phyloP scores from a whole-genome alignment of 257 asterid genomes.

The Solanum clarkiae region DNA sequence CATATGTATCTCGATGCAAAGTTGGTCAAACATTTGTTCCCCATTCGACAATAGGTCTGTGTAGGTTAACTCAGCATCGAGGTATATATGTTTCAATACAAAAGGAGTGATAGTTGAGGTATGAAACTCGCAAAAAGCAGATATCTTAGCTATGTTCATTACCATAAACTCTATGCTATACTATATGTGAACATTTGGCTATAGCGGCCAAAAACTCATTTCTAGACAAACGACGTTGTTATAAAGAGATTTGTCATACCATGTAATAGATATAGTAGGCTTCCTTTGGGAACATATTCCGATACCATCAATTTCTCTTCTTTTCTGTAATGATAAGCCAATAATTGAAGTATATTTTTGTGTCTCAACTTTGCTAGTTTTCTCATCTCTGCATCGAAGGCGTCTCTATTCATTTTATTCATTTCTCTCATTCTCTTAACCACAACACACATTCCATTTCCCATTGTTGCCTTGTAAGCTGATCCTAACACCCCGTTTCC shows the following conservation, averaged over 20 bases:
- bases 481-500: constrained; percentile 86
- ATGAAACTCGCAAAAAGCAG: not conserved
- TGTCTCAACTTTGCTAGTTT: constrained; percentile 50
- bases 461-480: constrained; percentile 70
- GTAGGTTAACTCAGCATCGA: not conserved
- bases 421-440: constrained; percentile 77
- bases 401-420: constrained; percentile 56
- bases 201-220: not conserved
- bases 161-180: not conserved
- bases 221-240: not conserved
- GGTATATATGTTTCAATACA: not conserved
- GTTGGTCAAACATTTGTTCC: not conserved
- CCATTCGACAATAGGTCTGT: not conserved
- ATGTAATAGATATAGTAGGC: constrained; percentile 58
- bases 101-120: not conserved
- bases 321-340: constrained; percentile 73
- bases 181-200: not conserved
- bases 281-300: constrained; percentile 60
- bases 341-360: constrained; percentile 48
- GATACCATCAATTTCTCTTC: constrained; percentile 80
- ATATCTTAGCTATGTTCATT: no score
- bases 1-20: not conserved
- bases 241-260: constrained; percentile 23
- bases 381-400: constrained; percentile 51
- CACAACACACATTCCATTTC: constrained; percentile 56